A percentile compares a stretch with the other conserved stretches of the same genome.
phyloP scores from a whole-genome alignment of 805 yeast genomes.

The Saccharomycopsis vini region DNA sequence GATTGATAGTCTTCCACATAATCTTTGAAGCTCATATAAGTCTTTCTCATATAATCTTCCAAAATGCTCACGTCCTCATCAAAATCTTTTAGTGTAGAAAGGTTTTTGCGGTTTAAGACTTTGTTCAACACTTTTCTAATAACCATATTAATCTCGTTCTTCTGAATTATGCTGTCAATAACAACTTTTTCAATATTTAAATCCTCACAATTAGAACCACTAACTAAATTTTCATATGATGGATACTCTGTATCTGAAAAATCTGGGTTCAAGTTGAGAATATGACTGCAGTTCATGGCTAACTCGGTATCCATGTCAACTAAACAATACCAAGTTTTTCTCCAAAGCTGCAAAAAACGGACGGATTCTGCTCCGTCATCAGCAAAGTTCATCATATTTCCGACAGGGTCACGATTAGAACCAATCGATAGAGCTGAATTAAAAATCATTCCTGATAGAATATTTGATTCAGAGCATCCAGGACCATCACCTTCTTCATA shows the following conservation, averaged over 20 bases:
- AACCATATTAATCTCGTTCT: slow-evolving; percentile 3
- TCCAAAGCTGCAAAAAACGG: slow-evolving; percentile 28
- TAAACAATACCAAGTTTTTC: slow-evolving; percentile 32
- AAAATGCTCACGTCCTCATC: slow-evolving; percentile 18
- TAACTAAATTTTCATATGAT: slow-evolving; percentile 5
- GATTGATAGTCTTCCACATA: slow-evolving; percentile 5
- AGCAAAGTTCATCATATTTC: slow-evolving; percentile 4
- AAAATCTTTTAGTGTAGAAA: slow-evolving; percentile 23
- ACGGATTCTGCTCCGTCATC: slow-evolving; percentile 1
- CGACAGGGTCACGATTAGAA: slow-evolving; percentile 32
- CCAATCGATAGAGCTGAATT: slow-evolving; percentile 39
- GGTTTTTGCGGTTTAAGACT: slow-evolving; percentile 20
- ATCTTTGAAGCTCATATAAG: slow-evolving; percentile 1
- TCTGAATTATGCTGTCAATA: slow-evolving; percentile 8
- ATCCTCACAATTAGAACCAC: slow-evolving; percentile 13
- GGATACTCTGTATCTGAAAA: slow-evolving; percentile 14
- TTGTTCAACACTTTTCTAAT: slow-evolving; percentile 20
- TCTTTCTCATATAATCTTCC: slow-evolving; percentile 2
- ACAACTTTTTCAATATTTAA: slow-evolving; percentile 15
- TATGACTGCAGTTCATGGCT: slow-evolving; percentile 7
- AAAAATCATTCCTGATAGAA: slow-evolving; percentile 29
- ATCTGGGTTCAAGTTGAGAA: slow-evolving; percentile 2
- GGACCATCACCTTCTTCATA: slow-evolving; percentile 46
- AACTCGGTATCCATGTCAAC: slow-evolving; percentile 26
- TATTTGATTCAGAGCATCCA: slow-evolving; percentile 33